phyloP scores from a whole-genome alignment of 192 early-diverging fungal genomes.

The Chytriomyces sp. region DNA sequence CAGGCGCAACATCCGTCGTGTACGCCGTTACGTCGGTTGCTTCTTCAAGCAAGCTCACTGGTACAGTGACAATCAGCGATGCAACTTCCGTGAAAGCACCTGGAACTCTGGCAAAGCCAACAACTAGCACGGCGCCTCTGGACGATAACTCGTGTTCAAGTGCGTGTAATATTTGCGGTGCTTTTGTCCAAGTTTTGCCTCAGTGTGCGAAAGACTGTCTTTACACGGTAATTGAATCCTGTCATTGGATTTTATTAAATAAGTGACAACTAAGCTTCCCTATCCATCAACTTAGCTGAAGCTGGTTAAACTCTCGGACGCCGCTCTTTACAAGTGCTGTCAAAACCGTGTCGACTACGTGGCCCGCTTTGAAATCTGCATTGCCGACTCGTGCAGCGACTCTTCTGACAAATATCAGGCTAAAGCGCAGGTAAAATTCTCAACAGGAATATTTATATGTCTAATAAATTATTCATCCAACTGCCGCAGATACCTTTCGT shows the following conservation, averaged over 20 bases:
- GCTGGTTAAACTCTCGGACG: background rate
- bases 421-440: background rate
- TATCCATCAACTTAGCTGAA: background rate
- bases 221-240: background rate
- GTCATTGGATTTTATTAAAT: background rate
- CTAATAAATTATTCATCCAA: background rate
- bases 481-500: background rate
- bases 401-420: background rate
- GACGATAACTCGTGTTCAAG: background rate
- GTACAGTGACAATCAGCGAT: too few relatives aligned
- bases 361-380: background rate
- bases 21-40: background rate
- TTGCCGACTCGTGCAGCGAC: background rate
- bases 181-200: background rate
- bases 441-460: background rate
- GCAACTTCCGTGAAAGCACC: background rate
- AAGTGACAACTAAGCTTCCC: background rate
- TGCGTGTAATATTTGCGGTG: background rate
- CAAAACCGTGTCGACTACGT: background rate
- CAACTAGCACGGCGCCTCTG: background rate
- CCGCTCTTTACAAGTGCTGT: background rate
- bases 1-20: background rate
- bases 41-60: background rate
- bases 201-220: background rate
- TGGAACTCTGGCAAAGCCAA: background rate